Evolutionary conservation across 371 early-diverging fungal species (phyloP).

Genomic region (Fennellomyces sp.): DNA sequence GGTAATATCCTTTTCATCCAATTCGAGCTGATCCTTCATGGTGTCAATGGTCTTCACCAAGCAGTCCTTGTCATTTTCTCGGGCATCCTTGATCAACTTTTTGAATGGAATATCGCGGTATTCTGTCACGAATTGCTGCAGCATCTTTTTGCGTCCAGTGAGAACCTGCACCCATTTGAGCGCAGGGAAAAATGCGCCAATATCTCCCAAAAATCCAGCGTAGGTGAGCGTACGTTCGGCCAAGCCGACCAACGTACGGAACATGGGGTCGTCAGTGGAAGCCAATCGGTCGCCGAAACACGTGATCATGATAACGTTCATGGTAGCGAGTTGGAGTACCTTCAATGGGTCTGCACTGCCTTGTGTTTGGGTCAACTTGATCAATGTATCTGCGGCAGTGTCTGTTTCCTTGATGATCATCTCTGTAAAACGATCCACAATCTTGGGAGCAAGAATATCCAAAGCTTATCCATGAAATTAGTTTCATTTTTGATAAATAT

Average conservation of each 20-base stretch:
- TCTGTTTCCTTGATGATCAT: slow-evolving; percentile 3
- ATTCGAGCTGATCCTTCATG: slow-evolving; percentile 1
- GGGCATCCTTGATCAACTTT: background rate
- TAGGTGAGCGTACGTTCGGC: background rate
- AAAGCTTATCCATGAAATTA: background rate
- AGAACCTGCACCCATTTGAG: slow-evolving; percentile 1
- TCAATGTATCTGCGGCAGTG: background rate
- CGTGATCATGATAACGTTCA: slow-evolving; percentile 11
- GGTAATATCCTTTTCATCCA: slow-evolving; percentile 19
- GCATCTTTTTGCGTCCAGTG: background rate
- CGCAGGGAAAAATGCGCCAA: slow-evolving; percentile 14
- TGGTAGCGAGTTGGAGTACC: slow-evolving; percentile 7
- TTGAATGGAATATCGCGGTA: slow-evolving; percentile 5
- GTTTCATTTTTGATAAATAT: too few species aligned
- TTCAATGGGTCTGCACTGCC: slow-evolving; percentile 9
- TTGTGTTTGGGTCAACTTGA: background rate
- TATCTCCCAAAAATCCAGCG: slow-evolving; percentile 8
- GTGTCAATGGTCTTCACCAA: slow-evolving; percentile 11
- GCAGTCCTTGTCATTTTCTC: slow-evolving; percentile 6
- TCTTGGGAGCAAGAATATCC: slow-evolving; percentile 11
- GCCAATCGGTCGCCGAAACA: slow-evolving; percentile 7
- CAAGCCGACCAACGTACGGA: slow-evolving; percentile 2
- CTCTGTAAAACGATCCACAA: slow-evolving; percentile 1
- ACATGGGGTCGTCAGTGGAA: slow-evolving; percentile 10
- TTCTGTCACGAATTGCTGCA: background rate